Evolutionary conservation across 1,284 basidiomycete species (phyloP), one percentile per base, ranked within the genome.

Genomic region (Porogramme epimiltina): DNA sequence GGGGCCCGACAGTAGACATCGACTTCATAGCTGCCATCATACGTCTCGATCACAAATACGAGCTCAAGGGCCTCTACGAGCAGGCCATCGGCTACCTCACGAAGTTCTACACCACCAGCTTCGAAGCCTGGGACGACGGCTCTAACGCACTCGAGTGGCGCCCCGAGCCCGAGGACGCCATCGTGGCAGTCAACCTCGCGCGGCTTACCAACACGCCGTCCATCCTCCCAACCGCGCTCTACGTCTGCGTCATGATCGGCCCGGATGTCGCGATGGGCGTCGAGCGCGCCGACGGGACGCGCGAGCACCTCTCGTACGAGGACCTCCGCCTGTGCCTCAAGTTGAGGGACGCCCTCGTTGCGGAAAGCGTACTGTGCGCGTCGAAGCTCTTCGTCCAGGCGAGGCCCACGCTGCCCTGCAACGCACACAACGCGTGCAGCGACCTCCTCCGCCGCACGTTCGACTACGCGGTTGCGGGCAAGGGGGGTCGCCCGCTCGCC

Each of bases 21-120:
- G 28, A 40, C 8, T 41, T 47, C 28, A 47, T 57, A 28, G 48
- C 45, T 3, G 55, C 49, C 18, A 41, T 54, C 34, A 34, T 52
- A 20, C 56, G 56, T 2, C 33, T 58, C 13, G 56, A 46, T 4
- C 56, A 58, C 50, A 58, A 58, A 31, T 58, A 58, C 42, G 45
- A 52, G 31, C 37, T 54, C 43, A 42, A 38, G n/a, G 47, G 40
- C 9, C 23, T 58, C 20, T 33, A 52, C 25, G 31, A 38, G 0
- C 49, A 54, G 24, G 49, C 50, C 1, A 23, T 52, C 34, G 34
- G n/a, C 34, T 5, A 9, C 34, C 34, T 37, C 34, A 13, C 5
- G 34, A 5, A 9, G 9, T 18, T 9, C 34, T 37, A 16, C 16
- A 37, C 34, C 34, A 16, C 8, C 16, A 16, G n/a, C 16, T n/a